Evolutionary conservation across 805 yeast genomes (phyloP).

Genomic region (Wickerhamomyces xylosicus): DNA sequence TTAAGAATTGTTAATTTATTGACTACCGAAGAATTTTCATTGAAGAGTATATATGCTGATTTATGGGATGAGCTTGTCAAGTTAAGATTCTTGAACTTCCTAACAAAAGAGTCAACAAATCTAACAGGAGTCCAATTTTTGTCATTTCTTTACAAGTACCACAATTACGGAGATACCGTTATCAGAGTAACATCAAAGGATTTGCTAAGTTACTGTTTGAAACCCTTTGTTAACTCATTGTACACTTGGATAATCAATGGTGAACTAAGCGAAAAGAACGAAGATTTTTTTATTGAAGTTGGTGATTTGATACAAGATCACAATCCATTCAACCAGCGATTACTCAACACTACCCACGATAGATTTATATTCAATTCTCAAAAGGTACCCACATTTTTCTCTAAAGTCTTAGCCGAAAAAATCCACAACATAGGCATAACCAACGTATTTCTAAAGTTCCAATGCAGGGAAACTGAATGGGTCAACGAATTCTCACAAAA

Average conservation of each 20-base stretch:
- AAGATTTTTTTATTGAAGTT: slow-evolving; percentile 45
- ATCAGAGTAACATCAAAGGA: slow-evolving; percentile 32
- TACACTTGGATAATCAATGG: slow-evolving; percentile 67
- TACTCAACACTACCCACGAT: neutral
- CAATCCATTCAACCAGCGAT: neutral
- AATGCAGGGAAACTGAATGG: slow-evolving; percentile 67
- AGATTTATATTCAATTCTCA: slow-evolving; percentile 11
- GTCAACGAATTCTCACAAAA: slow-evolving; percentile 23
- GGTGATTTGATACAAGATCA: neutral
- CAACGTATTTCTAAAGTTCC: slow-evolving; percentile 47
- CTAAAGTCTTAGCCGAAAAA: slow-evolving; percentile 28
- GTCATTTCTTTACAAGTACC: slow-evolving; percentile 36
- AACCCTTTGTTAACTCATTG: slow-evolving; percentile 52
- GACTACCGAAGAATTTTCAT: slow-evolving; percentile 26
- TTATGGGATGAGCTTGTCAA: slow-evolving; percentile 42
- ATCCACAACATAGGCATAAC: slow-evolving; percentile 67
- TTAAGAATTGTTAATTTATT: slow-evolving; percentile 32
- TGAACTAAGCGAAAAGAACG: slow-evolving; percentile 37
- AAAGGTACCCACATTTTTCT: slow-evolving; percentile 36
- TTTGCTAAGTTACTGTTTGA: slow-evolving; percentile 35
- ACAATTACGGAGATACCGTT: slow-evolving; percentile 53
- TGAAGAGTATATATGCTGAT: slow-evolving; percentile 21
- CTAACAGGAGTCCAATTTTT: slow-evolving; percentile 41
- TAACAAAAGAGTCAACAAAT: slow-evolving; percentile 25
- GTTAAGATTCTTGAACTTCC: slow-evolving; percentile 45